Evolutionary conservation across 2,329 filamentous ascomycete species (phyloP).

Genomic region (Pseudonectria buxi): DNA sequence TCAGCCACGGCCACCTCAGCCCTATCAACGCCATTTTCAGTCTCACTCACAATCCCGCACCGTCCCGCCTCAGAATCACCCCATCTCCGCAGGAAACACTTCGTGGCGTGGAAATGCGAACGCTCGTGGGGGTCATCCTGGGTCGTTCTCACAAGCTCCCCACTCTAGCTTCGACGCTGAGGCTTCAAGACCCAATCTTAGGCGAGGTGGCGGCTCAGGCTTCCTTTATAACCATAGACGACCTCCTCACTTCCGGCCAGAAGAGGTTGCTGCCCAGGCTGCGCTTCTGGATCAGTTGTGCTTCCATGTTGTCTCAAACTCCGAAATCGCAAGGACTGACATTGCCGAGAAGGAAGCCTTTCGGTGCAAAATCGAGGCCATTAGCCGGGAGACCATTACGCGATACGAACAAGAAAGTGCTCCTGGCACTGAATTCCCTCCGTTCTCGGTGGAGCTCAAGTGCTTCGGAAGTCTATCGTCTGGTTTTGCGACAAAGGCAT

Average conservation of each 20-base stretch:
- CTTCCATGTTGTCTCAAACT: constrained; percentile 39
- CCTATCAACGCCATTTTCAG: constrained; percentile 17
- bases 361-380: constrained; percentile 54
- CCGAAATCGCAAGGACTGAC: constrained; percentile 58
- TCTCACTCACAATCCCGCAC: constrained; percentile 15
- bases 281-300: constrained; percentile 44
- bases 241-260: constrained; percentile 27
- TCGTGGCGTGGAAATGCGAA: constrained; percentile 18
- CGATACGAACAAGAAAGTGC: constrained; percentile 41
- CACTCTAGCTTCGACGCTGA: not conserved
- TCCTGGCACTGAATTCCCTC: constrained; percentile 39
- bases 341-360: constrained; percentile 66
- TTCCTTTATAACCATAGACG: constrained; percentile 17
- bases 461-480: constrained; percentile 80
- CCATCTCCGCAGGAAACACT: constrained; percentile 8
- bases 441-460: constrained; percentile 56
- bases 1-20: constrained; percentile 16
- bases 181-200: constrained; percentile 5
- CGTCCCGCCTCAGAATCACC: constrained; percentile 8
- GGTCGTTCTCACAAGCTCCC: constrained; percentile 1
- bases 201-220: constrained; percentile 5
- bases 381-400: constrained; percentile 55
- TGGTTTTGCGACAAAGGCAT: constrained; percentile 80
- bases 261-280: constrained; percentile 44
- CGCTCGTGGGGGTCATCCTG: constrained; percentile 2